Evolutionary conservation across 768 basidiomycete species (phyloP).

Genomic region (Sarcodon aspratus): DNA sequence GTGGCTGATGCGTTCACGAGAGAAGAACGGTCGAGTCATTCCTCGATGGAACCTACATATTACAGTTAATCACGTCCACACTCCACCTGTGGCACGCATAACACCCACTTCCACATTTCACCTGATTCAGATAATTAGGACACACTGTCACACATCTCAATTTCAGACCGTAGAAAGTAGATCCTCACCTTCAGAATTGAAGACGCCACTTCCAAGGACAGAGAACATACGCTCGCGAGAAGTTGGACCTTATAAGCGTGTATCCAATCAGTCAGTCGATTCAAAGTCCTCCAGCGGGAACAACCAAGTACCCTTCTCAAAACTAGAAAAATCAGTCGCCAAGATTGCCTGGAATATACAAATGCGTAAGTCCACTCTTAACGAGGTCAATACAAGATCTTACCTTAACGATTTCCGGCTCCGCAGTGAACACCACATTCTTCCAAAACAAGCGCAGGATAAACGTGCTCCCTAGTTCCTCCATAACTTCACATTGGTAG

Average conservation of each 20-base stretch:
- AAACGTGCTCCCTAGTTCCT: too few species aligned
- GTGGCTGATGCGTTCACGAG: conserved; percentile 23
- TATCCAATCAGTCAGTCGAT: too few species aligned
- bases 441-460: too few species aligned
- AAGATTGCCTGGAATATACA: conserved; percentile 20
- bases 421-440: neutral
- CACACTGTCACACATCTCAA: neutral
- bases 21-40: conserved; percentile 33
- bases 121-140: conserved; percentile 22
- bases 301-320: conserved; percentile 16
- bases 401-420: conserved; percentile 25
- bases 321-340: conserved; percentile 24
- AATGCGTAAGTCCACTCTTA: neutral
- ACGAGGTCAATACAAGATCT: neutral
- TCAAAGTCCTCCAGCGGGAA: too few species aligned
- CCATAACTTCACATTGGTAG: too few species aligned
- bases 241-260: conserved; percentile 4
- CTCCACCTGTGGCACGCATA: neutral
- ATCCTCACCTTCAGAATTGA: conserved; percentile 32
- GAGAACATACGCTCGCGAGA: conserved; percentile 18
- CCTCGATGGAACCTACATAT: conserved; percentile 25
- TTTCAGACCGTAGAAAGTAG: neutral
- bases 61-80: neutral
- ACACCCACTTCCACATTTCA: conserved; percentile 56
- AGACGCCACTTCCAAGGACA: conserved; percentile 23